Conservation (phyloP, 2,329 filamentous ascomycete genomes). For the Endothia cerciana region DNA sequence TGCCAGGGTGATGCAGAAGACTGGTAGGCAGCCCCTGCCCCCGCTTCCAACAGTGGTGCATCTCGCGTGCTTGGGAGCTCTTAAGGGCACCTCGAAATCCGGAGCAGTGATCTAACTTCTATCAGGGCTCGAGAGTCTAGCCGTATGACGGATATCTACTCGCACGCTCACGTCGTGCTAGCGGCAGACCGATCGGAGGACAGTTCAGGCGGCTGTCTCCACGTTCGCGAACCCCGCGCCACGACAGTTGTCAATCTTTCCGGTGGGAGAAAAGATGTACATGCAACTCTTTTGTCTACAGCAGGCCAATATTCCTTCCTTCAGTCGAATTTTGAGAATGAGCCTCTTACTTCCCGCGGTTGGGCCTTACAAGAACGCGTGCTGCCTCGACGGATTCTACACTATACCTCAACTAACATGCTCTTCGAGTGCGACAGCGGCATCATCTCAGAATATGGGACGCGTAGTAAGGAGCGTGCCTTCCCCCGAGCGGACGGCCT, state of each 20-base stretch:
- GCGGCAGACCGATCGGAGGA: conserved; percentile 25
- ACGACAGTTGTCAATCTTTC: not conserved
- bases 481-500: not conserved
- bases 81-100: too few species aligned
- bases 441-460: conserved; percentile 25
- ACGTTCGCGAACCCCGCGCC: conserved; percentile 4
- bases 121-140: conserved; percentile 15
- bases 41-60: too few species aligned
- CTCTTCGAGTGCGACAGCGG: conserved; percentile 26
- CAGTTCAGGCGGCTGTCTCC: conserved; percentile 15
- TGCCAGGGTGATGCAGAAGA: conserved; percentile 22
- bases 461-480: not conserved
- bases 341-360: conserved; percentile 3
- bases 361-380: conserved; percentile 22
- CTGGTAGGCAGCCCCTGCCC: not conserved
- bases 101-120: too few species aligned
- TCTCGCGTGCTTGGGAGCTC: too few species aligned
- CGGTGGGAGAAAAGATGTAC: not conserved
- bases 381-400: conserved; percentile 14
- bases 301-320: not conserved
- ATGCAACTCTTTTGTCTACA: conserved; percentile 4
- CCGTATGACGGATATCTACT: conserved; percentile 16
- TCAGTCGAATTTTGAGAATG: not conserved
- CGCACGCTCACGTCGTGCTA: conserved; percentile 26
- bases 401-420: conserved; percentile 19